Base-by-base conservation (phyloP, 345 rosid species). In the Atalantia buxifolia region DNA sequence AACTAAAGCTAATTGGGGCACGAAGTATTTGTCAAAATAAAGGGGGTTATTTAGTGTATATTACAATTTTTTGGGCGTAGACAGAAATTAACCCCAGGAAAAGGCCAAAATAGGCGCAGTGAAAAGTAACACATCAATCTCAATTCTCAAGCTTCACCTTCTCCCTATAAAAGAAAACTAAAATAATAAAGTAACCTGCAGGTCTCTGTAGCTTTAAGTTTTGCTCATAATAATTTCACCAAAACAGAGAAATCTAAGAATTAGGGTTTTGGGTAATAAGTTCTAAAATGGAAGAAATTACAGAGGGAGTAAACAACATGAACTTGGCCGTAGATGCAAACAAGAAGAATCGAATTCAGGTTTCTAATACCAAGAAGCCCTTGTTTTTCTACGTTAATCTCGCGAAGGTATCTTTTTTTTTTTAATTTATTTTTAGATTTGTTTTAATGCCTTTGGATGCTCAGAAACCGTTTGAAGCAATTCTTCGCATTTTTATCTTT, bases 331-430 rank as follows among this genome's bases (percentile, higher is more conserved):
- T 79, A 48, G 95, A 90, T 81, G 75, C 71, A 45, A 81, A 69
- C 82, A 92, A 90, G 93, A 92, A 90, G 90, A 94, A 94, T 75
- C 90, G 97, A 69, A 92, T 94, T 87, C 97, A 94, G 71, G 98
- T 94, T 78, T 94, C 98, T 75, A 91, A 94, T 88, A 94, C 96
- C 81, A 94, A 94, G 88, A 94, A 91, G 68, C 98, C 98, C 50
- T 80, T 94, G 85, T 94, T 94, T 84, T 94, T 94, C 90, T 94
- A 92, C 82, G 97, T 94, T 82, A 94, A 92, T 87, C 97, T 94
- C 84, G 96, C 98, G 67, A 94, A 94, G 97, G 98, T 92, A 45
- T 28, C 8, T 0, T n/a, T 30, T 24, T 62, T 27, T 25, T 33
- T 33, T 5, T 0, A 33, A 45, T 45, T 13, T 45, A 13, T 45